Conservation (phyloP, 106 monocot genomes). For the Dendrobium officinale region DNA sequence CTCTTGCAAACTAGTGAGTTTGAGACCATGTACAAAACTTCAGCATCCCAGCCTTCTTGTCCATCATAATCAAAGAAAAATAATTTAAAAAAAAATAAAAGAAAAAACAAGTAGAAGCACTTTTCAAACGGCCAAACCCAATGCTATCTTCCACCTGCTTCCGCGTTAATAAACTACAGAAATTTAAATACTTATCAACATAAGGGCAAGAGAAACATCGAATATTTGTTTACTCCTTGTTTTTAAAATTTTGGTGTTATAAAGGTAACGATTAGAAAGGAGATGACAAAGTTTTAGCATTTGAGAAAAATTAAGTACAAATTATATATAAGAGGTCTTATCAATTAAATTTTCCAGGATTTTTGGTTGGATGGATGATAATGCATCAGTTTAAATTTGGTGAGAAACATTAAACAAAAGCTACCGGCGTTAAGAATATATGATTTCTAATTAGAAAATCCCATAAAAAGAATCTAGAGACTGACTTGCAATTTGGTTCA, state of each 20-base stretch:
- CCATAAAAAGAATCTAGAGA: neutral
- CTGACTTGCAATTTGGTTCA: conserved; percentile 13
- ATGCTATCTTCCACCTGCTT: too few relatives aligned
- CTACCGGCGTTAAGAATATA: neutral
- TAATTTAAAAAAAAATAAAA: too few relatives aligned
- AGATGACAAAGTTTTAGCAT: neutral
- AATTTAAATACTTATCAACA: too few relatives aligned
- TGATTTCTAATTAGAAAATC: neutral
- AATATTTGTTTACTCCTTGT: neutral
- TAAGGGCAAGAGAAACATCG: too few relatives aligned
- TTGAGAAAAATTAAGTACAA: neutral
- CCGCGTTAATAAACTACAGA: too few relatives aligned
- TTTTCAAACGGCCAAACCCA: too few relatives aligned
- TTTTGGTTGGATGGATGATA: neutral
- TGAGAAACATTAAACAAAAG: neutral
- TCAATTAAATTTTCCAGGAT: neutral
- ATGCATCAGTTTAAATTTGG: neutral
- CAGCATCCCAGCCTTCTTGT: too few relatives aligned
- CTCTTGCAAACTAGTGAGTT: too few relatives aligned
- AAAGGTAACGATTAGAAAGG: too few relatives aligned
- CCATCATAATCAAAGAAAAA: too few relatives aligned
- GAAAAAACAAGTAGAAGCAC: too few relatives aligned
- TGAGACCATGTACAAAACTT: too few relatives aligned
- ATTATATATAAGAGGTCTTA: neutral
- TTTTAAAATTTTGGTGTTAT: neutral